Evolutionary conservation across 495 filamentous ascomycete species (phyloP).

Genomic region (Penicillium tannophilum): DNA sequence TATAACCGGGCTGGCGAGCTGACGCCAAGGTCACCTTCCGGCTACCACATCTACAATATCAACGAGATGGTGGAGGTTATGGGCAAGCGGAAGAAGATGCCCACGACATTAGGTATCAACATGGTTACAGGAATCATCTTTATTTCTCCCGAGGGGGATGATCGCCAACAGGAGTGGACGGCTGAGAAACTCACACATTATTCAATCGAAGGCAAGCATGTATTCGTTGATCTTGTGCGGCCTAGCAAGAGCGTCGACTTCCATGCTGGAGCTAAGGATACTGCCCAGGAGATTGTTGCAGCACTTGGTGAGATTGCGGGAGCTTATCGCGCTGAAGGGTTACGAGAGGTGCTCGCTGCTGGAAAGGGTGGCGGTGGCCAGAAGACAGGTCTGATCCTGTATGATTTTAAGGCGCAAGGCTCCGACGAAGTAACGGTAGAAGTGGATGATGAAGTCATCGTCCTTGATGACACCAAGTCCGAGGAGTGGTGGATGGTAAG

Average conservation of each 20-base stretch:
- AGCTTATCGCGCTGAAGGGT: conserved; percentile 76
- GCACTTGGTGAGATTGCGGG: conserved; percentile 89
- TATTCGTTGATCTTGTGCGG: conserved; percentile 89
- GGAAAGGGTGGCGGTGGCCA: conserved; percentile 65
- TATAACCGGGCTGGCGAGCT: conserved; percentile 54
- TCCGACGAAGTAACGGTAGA: conserved; percentile 95
- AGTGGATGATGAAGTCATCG: conserved; percentile 85
- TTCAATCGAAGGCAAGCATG: conserved; percentile 95
- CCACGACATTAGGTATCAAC: conserved; percentile 90
- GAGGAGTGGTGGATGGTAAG: conserved; percentile 99
- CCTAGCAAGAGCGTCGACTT: conserved; percentile 95
- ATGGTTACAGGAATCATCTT: conserved; percentile 82
- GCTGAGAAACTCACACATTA: conserved; percentile 93
- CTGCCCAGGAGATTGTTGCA: conserved; percentile 86
- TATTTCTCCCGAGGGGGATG: conserved; percentile 89
- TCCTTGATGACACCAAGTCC: conserved; percentile 86
- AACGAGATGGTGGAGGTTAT: conserved; percentile 94
- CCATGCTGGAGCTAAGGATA: conserved; percentile 96
- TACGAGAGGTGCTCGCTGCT: conserved; percentile 85
- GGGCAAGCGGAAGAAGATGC: conserved; percentile 97
- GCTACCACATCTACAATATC: conserved; percentile 92
- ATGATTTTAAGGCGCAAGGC: conserved; percentile 95
- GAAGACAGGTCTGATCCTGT: conserved; percentile 82
- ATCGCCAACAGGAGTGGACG: conserved; percentile 86
- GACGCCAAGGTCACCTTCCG: conserved; percentile 63